phyloP scores from a whole-genome alignment of 257 asterid genomes.

The Scutellaria minor region DNA sequence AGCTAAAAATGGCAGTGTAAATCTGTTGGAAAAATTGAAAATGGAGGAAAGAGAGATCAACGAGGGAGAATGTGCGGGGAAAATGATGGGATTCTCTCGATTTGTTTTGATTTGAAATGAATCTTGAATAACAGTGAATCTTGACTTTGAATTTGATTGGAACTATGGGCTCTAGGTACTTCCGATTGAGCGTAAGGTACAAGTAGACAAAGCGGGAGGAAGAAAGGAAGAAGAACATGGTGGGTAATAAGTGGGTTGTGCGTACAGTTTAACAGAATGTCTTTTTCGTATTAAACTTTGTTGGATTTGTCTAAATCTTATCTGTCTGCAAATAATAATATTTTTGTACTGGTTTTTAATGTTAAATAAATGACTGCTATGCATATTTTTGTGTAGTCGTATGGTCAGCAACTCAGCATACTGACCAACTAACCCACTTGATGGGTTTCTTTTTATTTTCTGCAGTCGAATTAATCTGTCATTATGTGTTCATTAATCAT shows the following conservation, averaged over 20 bases:
- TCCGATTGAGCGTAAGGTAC: constrained; percentile 36
- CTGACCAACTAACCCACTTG: too few relatives aligned
- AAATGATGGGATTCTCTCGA: constrained; percentile 42
- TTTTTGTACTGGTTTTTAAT: constrained; percentile 4
- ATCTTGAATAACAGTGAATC: constrained; percentile 35
- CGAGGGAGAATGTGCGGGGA: constrained; percentile 27
- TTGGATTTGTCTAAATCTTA: constrained; percentile 40
- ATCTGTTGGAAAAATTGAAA: constrained; percentile 28
- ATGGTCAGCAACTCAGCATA: background rate
- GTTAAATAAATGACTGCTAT: constrained; percentile 28
- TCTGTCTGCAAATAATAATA: constrained; percentile 35
- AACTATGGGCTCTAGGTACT: constrained; percentile 32
- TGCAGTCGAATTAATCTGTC: too few relatives aligned
- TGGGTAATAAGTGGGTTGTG: constrained; percentile 20
- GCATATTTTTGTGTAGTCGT: constrained; percentile 23
- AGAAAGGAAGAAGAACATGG: constrained; percentile 36
- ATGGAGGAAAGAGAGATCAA: constrained; percentile 28
- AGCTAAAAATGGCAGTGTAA: constrained; percentile 34
- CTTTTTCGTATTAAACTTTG: constrained; percentile 35
- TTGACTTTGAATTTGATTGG: constrained; percentile 36
- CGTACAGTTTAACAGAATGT: constrained; percentile 42
- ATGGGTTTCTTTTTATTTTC: too few relatives aligned
- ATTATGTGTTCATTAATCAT: too few relatives aligned
- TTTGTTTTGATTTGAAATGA: constrained; percentile 46
- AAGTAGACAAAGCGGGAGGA: constrained; percentile 30